Base-by-base conservation (phyloP, 176 grass and related monocot species). In the Oryza nivara region DNA sequence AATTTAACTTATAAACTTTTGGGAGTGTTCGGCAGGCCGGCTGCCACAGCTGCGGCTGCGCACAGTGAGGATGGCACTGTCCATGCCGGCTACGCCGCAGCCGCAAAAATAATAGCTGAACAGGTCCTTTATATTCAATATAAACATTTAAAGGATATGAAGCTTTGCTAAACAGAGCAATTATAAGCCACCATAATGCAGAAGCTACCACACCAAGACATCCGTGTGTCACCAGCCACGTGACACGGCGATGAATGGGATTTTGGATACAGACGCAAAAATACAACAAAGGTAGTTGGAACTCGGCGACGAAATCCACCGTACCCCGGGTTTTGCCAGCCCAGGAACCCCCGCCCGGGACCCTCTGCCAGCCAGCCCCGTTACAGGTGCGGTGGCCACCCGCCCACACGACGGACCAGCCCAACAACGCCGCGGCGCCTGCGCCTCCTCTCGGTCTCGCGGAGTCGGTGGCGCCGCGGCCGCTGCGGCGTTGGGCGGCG, bases 291-390 rank as follows among this genome's bases (percentile, higher is more conserved):
- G 64, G 66, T 77, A 0, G 79, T 70, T 70, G 79, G 61, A 13
- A 14, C 7, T 45, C n/a, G 56, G 64, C 11, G 54, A 74, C 17
- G 87, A 84, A 84, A 80, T 47, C 14, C 58, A 69, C 58, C 28
- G 61, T 70, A 64, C 65, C 11, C 30, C 30, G 30, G 16, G 44
- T 2, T 9, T 56, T 3, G 77, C 82, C 87, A 89, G 83, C 67
- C 78, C 83, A 45, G 67, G 79, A 58, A 35, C 52, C 52, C 25
- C 88, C 67, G 79, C 52, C 25, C 88, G 73, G 83, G 88, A 82
- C 83, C 84, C 30, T 32, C 30, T 79, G 74, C 56, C 51, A 56
- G 51, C 75, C 52, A 71, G 40, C 6, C 40, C 1, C 35, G 35
- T 36, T 32, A 32, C 78, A 76, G 64, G 61, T 40, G 79, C 30